Evolutionary conservation across 768 basidiomycete species (phyloP).

Genomic region (Naganishia antarctica): DNA sequence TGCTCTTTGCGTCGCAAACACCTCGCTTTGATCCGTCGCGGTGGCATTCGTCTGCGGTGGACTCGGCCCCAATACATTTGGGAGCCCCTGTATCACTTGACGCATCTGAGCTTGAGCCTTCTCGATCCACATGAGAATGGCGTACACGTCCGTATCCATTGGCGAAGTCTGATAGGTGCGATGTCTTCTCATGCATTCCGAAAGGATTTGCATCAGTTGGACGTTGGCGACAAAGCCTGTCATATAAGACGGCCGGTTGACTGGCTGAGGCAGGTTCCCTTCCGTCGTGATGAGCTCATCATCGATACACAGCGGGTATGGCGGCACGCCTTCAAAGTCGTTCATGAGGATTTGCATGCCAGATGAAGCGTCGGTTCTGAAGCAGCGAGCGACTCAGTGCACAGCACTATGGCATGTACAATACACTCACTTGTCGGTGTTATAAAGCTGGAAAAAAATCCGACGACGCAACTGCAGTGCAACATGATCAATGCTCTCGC

Average conservation of each 20-base stretch:
- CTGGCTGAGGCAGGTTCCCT: slow-evolving; percentile 29
- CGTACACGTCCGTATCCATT: slow-evolving; percentile 20
- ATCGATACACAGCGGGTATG: slow-evolving; percentile 34
- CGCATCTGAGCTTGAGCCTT: background rate
- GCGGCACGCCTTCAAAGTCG: slow-evolving; percentile 34
- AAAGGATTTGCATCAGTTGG: slow-evolving; percentile 33
- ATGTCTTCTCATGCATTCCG: slow-evolving; percentile 34
- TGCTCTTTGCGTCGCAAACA: slow-evolving; percentile 37
- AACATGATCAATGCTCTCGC: slow-evolving; percentile 20
- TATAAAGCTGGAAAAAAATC: slow-evolving; percentile 38
- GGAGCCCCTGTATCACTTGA: background rate
- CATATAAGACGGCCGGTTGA: slow-evolving; percentile 33
- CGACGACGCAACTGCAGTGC: slow-evolving; percentile 33
- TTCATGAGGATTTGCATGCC: slow-evolving; percentile 31
- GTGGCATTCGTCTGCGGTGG: background rate
- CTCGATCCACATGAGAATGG: slow-evolving; percentile 25
- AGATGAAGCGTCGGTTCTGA: slow-evolving; percentile 34
- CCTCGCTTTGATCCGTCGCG: slow-evolving; percentile 24
- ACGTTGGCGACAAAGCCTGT: slow-evolving; percentile 33
- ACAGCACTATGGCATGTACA: no score
- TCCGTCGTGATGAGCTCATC: slow-evolving; percentile 37
- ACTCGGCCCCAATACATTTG: slow-evolving; percentile 12
- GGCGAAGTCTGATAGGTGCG: slow-evolving; percentile 28
- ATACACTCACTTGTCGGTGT: slow-evolving; percentile 41
- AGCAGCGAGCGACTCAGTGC: background rate